Evolutionary conservation across 306 rosid species (phyloP).

Genomic region (Neltuma alba): DNA sequence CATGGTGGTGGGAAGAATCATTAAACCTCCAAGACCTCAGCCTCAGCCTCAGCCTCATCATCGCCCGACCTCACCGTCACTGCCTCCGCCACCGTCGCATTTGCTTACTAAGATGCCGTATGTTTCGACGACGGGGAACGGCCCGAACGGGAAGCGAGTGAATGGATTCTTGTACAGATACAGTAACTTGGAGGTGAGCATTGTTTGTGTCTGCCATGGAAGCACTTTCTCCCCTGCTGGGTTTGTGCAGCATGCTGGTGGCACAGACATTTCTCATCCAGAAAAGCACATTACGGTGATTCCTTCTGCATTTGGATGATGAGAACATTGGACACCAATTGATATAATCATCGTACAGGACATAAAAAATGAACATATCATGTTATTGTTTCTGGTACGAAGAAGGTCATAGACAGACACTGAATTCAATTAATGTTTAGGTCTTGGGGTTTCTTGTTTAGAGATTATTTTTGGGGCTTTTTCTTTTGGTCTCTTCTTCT

Average conservation of each 20-base stretch:
- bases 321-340: neutral
- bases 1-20: slow-evolving; percentile 1
- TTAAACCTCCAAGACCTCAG: slow-evolving; percentile 48
- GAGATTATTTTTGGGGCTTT: neutral
- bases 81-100: neutral
- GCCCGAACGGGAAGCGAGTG: slow-evolving; percentile 70
- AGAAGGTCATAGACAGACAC: too few relatives aligned
- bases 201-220: slow-evolving; percentile 90
- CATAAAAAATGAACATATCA: neutral
- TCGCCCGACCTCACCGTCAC: neutral
- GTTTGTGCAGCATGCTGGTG: slow-evolving; percentile 93
- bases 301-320: slow-evolving; percentile 51
- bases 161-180: slow-evolving; percentile 68
- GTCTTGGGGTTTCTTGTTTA: neutral
- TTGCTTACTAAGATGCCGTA: slow-evolving; percentile 63
- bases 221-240: slow-evolving; percentile 77
- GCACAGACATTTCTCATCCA: slow-evolving; percentile 65
- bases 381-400: neutral
- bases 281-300: slow-evolving; percentile 71
- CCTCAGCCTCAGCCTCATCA: neutral
- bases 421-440: too few relatives aligned
- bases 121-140: slow-evolving; percentile 69
- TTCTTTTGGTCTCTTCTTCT: neutral
- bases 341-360: neutral
- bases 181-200: slow-evolving; percentile 66